Conservation (phyloP, 75 land plant species). For the Picea glauca region DNA sequence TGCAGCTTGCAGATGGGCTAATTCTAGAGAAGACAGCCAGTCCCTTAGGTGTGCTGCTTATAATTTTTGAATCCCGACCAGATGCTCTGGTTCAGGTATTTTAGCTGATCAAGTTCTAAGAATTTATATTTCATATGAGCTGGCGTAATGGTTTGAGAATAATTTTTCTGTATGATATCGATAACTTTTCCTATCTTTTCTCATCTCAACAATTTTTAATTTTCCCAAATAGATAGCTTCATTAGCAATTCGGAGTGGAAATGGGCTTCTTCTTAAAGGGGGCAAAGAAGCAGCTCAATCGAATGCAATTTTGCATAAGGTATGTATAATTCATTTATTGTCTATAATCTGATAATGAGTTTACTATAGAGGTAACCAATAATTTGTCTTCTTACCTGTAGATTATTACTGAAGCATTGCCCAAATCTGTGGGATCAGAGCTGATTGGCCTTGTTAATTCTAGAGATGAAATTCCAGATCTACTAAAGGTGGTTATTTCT, state of each 20-base stretch:
- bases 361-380: conserved; percentile 1
- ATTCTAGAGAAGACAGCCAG: conserved; percentile 77
- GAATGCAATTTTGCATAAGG: conserved; percentile 93
- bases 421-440: conserved; percentile 64
- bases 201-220: conserved; percentile 7
- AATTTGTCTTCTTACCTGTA: conserved; percentile 18
- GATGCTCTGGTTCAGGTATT: conserved; percentile 98
- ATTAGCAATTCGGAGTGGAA: conserved; percentile 91
- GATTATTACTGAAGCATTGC: conserved; percentile 88
- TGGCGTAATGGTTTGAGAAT: no score
- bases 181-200: not conserved
- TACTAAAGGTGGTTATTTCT: conserved; percentile 67
- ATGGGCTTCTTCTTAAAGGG: conserved; percentile 93
- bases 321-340: conserved; percentile 13
- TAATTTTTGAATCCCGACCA: conserved; percentile 96
- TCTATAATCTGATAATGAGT: not conserved
- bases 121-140: not conserved
- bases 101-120: not conserved
- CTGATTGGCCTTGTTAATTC: conserved; percentile 96
- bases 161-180: not conserved
- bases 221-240: conserved; percentile 72
- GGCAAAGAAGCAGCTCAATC: conserved; percentile 94
- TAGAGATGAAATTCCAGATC: conserved; percentile 91
- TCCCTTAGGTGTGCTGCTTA: conserved; percentile 90
- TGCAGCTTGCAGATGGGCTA: conserved; percentile 85